phyloP scores from a whole-genome alignment of 2,329 filamentous ascomycete species.

The Xylaria polymorpha region DNA sequence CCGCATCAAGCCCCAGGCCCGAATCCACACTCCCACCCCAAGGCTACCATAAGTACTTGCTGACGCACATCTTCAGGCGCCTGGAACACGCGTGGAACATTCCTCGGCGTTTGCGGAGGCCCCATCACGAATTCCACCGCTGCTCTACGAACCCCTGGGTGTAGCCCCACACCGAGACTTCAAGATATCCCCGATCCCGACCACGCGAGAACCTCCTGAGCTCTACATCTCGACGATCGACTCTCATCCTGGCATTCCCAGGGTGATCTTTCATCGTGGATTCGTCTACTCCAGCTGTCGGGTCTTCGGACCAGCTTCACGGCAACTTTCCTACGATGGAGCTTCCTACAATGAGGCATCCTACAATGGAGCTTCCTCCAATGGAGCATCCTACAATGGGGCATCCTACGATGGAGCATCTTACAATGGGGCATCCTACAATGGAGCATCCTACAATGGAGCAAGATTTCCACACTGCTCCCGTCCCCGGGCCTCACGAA shows the following conservation, averaged over 20 bases:
- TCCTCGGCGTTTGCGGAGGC: constrained; percentile 37
- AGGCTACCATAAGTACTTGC: constrained; percentile 22
- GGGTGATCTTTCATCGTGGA: constrained; percentile 56
- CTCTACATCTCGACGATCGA: constrained; percentile 24
- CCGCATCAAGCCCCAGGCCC: constrained; percentile 30
- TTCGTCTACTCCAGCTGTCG: constrained; percentile 61
- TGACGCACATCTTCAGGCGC: constrained; percentile 35
- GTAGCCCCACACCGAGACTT: constrained; percentile 42
- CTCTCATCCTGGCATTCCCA: constrained; percentile 21
- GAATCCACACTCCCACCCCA: constrained; percentile 22
- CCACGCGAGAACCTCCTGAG: constrained; percentile 19
- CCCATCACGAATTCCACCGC: constrained; percentile 39
- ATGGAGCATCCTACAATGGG: too few species aligned
- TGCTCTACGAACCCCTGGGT: constrained; percentile 39
- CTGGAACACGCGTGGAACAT: constrained; percentile 41
- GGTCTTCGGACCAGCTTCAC: constrained; percentile 65
- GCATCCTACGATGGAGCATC: too few species aligned
- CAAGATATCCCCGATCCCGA: constrained; percentile 31
- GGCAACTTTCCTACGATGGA: constrained; percentile 66
- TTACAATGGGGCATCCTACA: too few species aligned
- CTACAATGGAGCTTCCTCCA: too few species aligned
- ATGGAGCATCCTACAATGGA: constrained; percentile 57
- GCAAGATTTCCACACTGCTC: constrained; percentile 49
- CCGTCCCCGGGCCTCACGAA: constrained; percentile 46
- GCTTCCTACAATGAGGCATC: constrained; percentile 25